These are phyloP conservation scores for Exophiala alcalophila DNA, from an alignment of 2,329 filamentous ascomycete genomes.

Conservation along the genomic window DNA sequence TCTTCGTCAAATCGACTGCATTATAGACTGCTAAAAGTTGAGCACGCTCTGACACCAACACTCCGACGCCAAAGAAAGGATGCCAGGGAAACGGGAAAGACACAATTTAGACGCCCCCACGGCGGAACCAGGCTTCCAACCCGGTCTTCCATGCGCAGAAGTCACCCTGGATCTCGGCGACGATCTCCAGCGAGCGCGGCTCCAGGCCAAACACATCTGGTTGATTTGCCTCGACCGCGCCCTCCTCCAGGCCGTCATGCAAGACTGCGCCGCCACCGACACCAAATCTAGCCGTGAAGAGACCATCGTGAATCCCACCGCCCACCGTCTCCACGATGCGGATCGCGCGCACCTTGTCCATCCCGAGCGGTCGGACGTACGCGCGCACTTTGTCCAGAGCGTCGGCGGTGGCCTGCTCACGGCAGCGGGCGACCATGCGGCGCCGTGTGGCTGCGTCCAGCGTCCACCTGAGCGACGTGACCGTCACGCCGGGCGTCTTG, in stretches of 20 bases:
- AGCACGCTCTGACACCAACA: too few species aligned
- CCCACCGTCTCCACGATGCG: background rate
- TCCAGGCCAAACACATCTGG: slow-evolving; percentile 11
- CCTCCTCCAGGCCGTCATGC: too few species aligned
- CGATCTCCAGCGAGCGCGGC: slow-evolving; percentile 9
- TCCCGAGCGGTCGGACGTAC: slow-evolving; percentile 11
- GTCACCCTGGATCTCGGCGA: slow-evolving; percentile 12
- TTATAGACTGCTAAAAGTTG: too few species aligned
- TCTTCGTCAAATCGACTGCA: too few species aligned
- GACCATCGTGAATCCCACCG: too few species aligned
- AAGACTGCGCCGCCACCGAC: too few species aligned
- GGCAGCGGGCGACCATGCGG: background rate
- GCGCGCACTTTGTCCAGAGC: slow-evolving; percentile 16
- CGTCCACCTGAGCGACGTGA: slow-evolving; percentile 11
- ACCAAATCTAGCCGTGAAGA: slow-evolving; percentile 3
- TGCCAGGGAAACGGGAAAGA: too few species aligned
- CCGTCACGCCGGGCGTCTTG: slow-evolving; percentile 10
- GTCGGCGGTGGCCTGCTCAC: slow-evolving; percentile 12
- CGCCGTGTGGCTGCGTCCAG: slow-evolving; percentile 8
- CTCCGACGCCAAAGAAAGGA: too few species aligned
- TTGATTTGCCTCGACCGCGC: background rate
- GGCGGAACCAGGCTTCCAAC: slow-evolving; percentile 15
- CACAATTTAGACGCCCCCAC: slow-evolving; percentile 9
- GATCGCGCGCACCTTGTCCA: slow-evolving; percentile 17
- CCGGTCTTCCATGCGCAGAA: slow-evolving; percentile 16